Evolutionary conservation across 495 filamentous ascomycete genomes (phyloP).

Genomic region (Podospora anserina): DNA sequence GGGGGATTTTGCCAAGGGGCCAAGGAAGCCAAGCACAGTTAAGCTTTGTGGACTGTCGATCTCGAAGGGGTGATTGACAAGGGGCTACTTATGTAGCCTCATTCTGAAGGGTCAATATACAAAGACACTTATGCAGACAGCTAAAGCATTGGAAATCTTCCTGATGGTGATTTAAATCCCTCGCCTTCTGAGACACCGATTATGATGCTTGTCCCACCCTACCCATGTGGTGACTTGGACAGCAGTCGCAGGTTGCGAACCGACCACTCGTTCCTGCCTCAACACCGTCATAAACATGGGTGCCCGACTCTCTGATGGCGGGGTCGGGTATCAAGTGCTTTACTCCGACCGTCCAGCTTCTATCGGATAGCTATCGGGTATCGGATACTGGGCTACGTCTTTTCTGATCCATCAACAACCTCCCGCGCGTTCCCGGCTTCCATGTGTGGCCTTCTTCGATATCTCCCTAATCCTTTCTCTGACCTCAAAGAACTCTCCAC

Average conservation of each 20-base stretch:
- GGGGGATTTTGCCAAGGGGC: conserved; percentile 13
- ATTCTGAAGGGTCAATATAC: neutral
- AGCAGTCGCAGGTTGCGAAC: neutral
- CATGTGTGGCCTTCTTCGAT: too few species aligned
- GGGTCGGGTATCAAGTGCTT: neutral
- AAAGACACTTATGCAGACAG: neutral
- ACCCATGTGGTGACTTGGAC: neutral
- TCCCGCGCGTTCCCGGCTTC: too few species aligned
- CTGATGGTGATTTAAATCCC: neutral
- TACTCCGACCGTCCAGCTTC: neutral
- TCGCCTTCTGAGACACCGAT: neutral
- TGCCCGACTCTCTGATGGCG: neutral
- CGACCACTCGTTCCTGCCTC: neutral
- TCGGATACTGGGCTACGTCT: neutral
- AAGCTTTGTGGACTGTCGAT: conserved; percentile 14
- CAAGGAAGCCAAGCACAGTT: conserved; percentile 17
- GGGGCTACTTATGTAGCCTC: neutral
- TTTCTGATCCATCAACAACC: neutral
- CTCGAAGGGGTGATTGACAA: neutral
- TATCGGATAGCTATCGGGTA: too few species aligned
- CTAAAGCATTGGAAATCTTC: neutral
- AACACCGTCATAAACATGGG: neutral
- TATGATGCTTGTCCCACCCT: neutral
- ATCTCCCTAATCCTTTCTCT: neutral
- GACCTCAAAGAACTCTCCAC: neutral